phyloP scores from a whole-genome alignment of 2,329 filamentous ascomycete genomes.

The Capronia epimyces region DNA sequence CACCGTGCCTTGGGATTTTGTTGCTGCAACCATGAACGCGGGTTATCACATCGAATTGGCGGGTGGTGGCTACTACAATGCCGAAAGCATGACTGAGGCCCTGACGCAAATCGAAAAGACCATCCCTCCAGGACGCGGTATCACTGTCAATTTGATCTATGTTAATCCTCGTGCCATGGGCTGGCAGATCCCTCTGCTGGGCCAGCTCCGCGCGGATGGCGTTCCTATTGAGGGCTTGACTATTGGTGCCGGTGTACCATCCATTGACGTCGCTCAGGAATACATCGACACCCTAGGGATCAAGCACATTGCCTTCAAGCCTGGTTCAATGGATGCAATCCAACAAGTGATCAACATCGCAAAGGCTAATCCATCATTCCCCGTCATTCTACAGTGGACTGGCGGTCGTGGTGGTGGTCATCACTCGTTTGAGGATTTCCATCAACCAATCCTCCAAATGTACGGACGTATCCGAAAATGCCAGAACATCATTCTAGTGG shows the following conservation, averaged over 20 bases:
- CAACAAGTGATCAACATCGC: conserved; percentile 88
- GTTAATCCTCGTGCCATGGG: conserved; percentile 83
- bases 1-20: conserved; percentile 86
- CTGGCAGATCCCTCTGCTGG: conserved; percentile 85
- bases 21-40: conserved; percentile 86
- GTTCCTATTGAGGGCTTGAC: conserved; percentile 88
- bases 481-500: conserved; percentile 81
- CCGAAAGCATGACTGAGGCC: conserved; percentile 74
- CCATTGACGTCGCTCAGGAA: conserved; percentile 85
- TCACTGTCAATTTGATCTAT: conserved; percentile 85
- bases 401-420: conserved; percentile 89
- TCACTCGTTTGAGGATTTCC: conserved; percentile 93
- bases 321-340: conserved; percentile 80
- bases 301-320: conserved; percentile 93
- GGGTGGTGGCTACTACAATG: conserved; percentile 83
- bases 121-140: conserved; percentile 79
- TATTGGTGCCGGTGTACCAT: conserved; percentile 88
- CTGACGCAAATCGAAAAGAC: conserved; percentile 77
- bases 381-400: conserved; percentile 91
- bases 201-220: conserved; percentile 72
- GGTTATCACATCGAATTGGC: conserved; percentile 91
- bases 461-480: conserved; percentile 81
- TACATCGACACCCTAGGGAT: conserved; percentile 90
- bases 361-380: conserved; percentile 87
- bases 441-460: conserved; percentile 85